phyloP scores from a whole-genome alignment of 176 grass and related monocot genomes.

The Themeda triandra region DNA sequence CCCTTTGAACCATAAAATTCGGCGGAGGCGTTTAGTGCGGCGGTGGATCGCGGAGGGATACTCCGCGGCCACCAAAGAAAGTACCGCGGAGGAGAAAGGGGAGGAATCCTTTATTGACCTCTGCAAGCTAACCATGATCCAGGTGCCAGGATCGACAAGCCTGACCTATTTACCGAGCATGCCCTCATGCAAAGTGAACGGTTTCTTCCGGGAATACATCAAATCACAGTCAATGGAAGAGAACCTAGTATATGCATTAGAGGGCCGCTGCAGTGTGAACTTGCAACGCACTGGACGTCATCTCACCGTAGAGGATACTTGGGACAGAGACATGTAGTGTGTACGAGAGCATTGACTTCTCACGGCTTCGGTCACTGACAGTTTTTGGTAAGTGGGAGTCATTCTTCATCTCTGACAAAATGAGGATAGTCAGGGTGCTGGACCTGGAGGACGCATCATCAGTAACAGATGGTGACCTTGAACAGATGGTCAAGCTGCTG shows the following conservation, averaged over 20 bases:
- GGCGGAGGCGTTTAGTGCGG: not conserved
- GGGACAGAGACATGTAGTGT: not conserved
- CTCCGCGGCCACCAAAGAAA: not conserved
- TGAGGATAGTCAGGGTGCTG: constrained; percentile 35
- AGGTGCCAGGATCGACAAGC: not conserved
- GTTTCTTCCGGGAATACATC: constrained; percentile 25
- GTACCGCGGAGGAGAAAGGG: rapidly evolving
- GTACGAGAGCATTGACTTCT: not conserved
- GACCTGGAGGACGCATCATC: constrained; percentile 8
- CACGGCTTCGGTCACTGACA: constrained; percentile 1
- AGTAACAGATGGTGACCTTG: not conserved
- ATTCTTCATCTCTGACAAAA: not conserved
- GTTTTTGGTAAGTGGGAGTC: not conserved
- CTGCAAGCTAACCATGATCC: not conserved
- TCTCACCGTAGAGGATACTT: not conserved
- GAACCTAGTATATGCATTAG: not conserved
- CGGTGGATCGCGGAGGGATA: not conserved
- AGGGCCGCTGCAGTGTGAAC: not conserved
- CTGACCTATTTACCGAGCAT: not conserved
- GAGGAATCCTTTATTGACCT: not conserved
- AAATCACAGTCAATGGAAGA: not conserved
- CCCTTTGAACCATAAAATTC: not conserved
- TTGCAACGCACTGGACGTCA: not conserved
- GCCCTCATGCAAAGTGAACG: constrained; percentile 7
- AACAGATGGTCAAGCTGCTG: not conserved